phyloP scores from a whole-genome alignment of 2,329 filamentous ascomycete genomes.

The Paracamarosporium sp. region DNA sequence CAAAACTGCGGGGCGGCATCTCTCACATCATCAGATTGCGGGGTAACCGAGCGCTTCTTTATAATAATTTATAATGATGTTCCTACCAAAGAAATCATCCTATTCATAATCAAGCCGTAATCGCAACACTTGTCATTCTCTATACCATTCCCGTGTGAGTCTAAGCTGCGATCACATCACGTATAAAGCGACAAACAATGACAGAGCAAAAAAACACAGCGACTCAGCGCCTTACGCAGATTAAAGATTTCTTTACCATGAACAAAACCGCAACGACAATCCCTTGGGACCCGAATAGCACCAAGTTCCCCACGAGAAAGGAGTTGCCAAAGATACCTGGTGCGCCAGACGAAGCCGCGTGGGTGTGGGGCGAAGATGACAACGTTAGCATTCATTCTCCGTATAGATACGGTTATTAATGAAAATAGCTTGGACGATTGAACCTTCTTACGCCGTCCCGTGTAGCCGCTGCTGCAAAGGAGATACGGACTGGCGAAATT shows the following conservation, averaged over 20 bases:
- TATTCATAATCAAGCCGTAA: too few species aligned
- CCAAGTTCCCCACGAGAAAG: conserved; percentile 59
- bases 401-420: not conserved
- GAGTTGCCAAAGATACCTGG: conserved; percentile 60
- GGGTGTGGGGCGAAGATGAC: conserved; percentile 67
- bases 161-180: not conserved
- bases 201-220: conserved; percentile 41
- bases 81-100: too few species aligned
- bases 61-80: not conserved
- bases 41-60: not conserved
- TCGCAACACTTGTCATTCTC: too few species aligned
- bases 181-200: conserved; percentile 27
- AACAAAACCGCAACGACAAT: conserved; percentile 56
- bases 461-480: conserved; percentile 60
- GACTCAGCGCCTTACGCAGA: conserved; percentile 49
- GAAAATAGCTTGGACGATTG: conserved; percentile 54
- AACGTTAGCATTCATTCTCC: conserved; percentile 40
- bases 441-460: conserved; percentile 64
- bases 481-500: conserved; percentile 64
- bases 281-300: conserved; percentile 62
- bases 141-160: not conserved
- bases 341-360: conserved; percentile 63
- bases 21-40: not conserved
- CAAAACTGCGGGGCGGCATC: not conserved
- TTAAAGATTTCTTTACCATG: conserved; percentile 54